phyloP scores from a whole-genome alignment of 805 yeast species.

The Candida jianshihensis region DNA sequence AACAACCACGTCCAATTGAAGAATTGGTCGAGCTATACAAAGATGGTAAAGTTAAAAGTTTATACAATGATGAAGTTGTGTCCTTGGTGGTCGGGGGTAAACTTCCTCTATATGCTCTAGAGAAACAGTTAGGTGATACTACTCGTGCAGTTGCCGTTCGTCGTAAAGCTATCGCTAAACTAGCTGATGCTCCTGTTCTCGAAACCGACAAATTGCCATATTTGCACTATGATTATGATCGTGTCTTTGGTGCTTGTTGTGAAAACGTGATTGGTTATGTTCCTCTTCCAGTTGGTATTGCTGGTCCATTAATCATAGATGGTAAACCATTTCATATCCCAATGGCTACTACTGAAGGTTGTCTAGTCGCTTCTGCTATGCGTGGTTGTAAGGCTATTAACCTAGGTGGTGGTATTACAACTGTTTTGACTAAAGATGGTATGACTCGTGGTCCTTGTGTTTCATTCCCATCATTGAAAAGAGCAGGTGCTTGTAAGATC shows the following conservation, averaged over 20 bases:
- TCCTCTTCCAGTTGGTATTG: conserved; percentile 97
- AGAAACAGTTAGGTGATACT: conserved; percentile 82
- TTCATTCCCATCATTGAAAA: conserved; percentile 66
- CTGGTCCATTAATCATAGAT: conserved; percentile 93
- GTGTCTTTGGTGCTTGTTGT: conserved; percentile 98
- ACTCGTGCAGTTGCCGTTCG: conserved; percentile 92
- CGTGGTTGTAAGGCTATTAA: conserved; percentile 98
- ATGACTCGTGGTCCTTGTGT: conserved; percentile 99
- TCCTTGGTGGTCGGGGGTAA: conserved; percentile 66
- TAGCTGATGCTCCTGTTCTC: conserved; percentile 77
- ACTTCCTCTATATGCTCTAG: conserved; percentile 88
- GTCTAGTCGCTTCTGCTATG: conserved; percentile 96
- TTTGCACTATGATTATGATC: conserved; percentile 79
- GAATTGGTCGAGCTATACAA: conserved; percentile 58
- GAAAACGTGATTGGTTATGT: conserved; percentile 95
- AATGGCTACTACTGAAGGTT: conserved; percentile 99
- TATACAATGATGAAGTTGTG: conserved; percentile 69
- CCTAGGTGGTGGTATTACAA: conserved; percentile 91
- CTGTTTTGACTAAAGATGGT: conserved; percentile 92
- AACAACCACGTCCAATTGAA: conserved; percentile 47
- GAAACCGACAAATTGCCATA: conserved; percentile 71
- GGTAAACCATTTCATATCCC: conserved; percentile 87
- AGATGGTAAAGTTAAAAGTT: conserved; percentile 60
- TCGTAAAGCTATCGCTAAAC: conserved; percentile 81
- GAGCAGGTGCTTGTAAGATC: conserved; percentile 91